Base-by-base conservation (phyloP, 1,284 basidiomycete species). In the Moesziomyces antarcticus region DNA sequence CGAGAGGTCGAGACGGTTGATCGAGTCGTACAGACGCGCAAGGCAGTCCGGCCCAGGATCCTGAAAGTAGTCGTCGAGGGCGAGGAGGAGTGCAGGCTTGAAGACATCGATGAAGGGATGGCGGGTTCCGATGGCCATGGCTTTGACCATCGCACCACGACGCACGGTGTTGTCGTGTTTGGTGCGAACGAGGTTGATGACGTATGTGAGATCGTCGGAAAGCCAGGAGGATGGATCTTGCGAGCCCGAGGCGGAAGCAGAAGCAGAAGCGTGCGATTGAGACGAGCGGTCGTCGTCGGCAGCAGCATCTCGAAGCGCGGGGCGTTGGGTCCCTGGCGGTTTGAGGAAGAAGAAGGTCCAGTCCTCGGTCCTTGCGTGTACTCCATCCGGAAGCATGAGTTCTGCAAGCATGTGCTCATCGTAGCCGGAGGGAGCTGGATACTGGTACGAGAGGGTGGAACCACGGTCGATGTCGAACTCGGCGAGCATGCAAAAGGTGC, bases 21-120 rank as follows among this genome's bases (percentile, higher is more conserved):
- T 90, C 4, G 94, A 90, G 76, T 97, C 93, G 84, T 94, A 98
- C 5, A 99, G 88, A 4, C 92, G 89, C 3, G 91, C 90, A 14
- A 98, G 89, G 78, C 92, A 92, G 74, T 93, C 92, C 81, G 93
- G 90, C 0, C 93, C 93, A 0, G 94, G 93, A 63, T 91, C 88
- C 41, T 88, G 87, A 84, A 97, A 94, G 86, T 98, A 99, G 85
- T 97, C 93, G 83, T 98, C 94, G 35, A 99, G 88, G 1, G 96
- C 96, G 79, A 98, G 91, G 0, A 97, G 87, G 5, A 99, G 88
- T 37, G 97, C 90, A 6, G 96, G 95, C 93, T 98, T 97, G 89
- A 97, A 99, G 79, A 98, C 93, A 78, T 97, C 93, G 64, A 99
- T 94, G 85, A 93, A 98, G 0, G 97, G 94, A 85, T 96, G 91